Conservation (phyloP, 2,329 filamentous ascomycete genomes). For the Colletotrichum sp. region DNA sequence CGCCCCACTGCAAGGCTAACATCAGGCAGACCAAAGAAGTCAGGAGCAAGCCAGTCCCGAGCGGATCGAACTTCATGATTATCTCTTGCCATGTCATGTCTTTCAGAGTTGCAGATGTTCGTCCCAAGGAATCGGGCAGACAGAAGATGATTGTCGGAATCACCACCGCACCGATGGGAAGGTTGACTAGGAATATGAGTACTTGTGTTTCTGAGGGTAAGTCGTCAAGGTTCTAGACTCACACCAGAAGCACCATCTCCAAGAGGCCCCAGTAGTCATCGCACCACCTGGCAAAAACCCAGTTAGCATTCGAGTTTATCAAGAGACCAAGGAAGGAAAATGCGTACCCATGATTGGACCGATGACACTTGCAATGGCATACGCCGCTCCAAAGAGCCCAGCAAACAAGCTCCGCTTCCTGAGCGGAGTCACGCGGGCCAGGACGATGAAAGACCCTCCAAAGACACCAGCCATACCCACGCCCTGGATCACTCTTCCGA, state of each 20-base stretch:
- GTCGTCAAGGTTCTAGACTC: rapidly evolving
- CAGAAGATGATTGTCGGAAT: constrained; percentile 29
- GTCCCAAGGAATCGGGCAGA: not conserved
- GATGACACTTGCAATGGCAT: constrained; percentile 34
- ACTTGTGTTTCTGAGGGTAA: not conserved
- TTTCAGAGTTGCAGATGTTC: not conserved
- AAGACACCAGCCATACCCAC: constrained; percentile 37
- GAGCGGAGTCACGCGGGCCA: constrained; percentile 38
- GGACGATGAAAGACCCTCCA: constrained; percentile 39
- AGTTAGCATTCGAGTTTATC: not conserved
- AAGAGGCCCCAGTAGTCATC: not conserved
- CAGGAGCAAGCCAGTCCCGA: constrained; percentile 21
- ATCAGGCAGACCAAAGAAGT: rapidly evolving
- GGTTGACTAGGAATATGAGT: not conserved
- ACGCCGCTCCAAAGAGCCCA: constrained; percentile 41
- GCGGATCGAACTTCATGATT: constrained; percentile 25
- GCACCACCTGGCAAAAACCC: not conserved
- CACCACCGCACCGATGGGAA: constrained; percentile 3
- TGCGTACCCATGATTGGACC: constrained; percentile 29
- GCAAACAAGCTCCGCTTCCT: constrained; percentile 34
- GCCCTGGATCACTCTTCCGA: constrained; percentile 39
- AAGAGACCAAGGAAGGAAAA: not conserved
- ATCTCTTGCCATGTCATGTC: not conserved
- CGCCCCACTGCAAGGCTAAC: not conserved
- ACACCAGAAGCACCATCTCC: not conserved